Percentiles rank a stretch among this genome's conserved stretches.
Conservation (phyloP, 306 rosid genomes). For the Alnus rubra region DNA sequence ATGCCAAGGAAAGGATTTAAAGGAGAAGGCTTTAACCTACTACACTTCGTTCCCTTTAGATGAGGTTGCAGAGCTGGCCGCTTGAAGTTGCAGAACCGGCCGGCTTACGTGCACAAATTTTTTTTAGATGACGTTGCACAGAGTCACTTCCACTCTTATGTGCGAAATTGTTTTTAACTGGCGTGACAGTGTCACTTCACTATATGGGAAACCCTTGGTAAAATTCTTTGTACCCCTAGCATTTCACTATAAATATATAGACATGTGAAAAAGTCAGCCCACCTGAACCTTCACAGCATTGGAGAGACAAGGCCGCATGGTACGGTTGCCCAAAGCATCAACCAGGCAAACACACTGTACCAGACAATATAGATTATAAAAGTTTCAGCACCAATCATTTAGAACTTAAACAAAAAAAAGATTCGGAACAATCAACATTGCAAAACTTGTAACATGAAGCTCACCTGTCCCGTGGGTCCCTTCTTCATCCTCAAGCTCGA, state of each 20-base stretch:
- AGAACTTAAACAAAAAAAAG: conserved; percentile 2
- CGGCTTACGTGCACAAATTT: too few relatives aligned
- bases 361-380: conserved; percentile 23
- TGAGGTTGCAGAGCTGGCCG: too few relatives aligned
- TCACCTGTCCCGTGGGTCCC: conserved; percentile 89
- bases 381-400: conserved; percentile 13
- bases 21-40: conserved; percentile 31
- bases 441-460: conserved; percentile 16
- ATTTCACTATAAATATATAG: background rate
- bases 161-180: too few relatives aligned
- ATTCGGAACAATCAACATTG: background rate
- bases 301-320: conserved; percentile 95
- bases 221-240: too few relatives aligned
- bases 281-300: conserved; percentile 91
- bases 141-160: too few relatives aligned
- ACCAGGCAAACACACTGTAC: conserved; percentile 95
- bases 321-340: conserved; percentile 77
- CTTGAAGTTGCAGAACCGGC: too few relatives aligned
- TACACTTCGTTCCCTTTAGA: conserved; percentile 31
- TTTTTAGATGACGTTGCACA: too few relatives aligned
- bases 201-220: too few relatives aligned
- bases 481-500: conserved; percentile 68
- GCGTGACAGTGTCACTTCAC: too few relatives aligned
- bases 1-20: conserved; percentile 39
- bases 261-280: background rate